Percentiles rank a stretch among this genome's conserved stretches.
These are phyloP conservation scores for Cercospora berteroae DNA, from an alignment of 2,329 filamentous ascomycete genomes.

Conservation along the genomic window DNA sequence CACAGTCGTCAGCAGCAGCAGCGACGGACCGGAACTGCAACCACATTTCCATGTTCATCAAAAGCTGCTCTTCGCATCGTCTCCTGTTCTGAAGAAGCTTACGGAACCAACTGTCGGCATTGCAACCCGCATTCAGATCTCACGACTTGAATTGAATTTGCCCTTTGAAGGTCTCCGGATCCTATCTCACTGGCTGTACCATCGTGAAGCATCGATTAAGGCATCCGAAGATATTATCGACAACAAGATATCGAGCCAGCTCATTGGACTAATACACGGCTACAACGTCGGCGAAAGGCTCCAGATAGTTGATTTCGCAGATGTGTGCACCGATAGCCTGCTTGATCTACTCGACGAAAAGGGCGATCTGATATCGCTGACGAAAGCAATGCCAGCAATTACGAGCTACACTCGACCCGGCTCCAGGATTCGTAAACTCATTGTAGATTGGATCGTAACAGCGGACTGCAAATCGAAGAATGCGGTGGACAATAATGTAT, in stretches of 20 bases:
- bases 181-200: neutral
- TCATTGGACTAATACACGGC: neutral
- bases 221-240: neutral
- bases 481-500: neutral
- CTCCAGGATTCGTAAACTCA: neutral
- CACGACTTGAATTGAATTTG: neutral
- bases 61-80: neutral
- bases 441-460: neutral
- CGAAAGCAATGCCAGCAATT: neutral
- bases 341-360: neutral
- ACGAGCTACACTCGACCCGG: neutral
- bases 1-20: slow-evolving; percentile 1
- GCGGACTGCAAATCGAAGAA: neutral
- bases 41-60: slow-evolving; percentile 3
- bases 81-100: neutral
- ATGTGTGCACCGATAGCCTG: neutral
- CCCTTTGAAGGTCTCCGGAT: neutral
- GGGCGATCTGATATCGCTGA: neutral
- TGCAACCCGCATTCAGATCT: neutral
- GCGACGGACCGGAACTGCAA: neutral
- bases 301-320: neutral
- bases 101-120: neutral
- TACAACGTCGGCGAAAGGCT: neutral
- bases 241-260: neutral
- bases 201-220: neutral